Evolutionary conservation across 306 rosid species (phyloP).

Genomic region (Boehmeria nivea): DNA sequence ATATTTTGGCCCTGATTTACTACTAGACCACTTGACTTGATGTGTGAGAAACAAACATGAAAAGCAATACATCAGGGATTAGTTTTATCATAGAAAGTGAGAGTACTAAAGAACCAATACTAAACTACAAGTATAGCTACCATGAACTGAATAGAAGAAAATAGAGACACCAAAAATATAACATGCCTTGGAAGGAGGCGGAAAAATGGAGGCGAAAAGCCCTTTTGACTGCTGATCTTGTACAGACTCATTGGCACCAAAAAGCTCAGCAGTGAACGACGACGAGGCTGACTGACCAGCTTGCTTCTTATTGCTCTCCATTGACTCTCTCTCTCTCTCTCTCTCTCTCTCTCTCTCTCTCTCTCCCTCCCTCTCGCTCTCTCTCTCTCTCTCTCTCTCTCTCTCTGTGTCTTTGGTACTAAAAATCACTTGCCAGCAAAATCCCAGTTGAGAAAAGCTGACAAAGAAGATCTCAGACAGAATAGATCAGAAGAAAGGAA

Average conservation of each 20-base stretch:
- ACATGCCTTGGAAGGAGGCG: constrained; percentile 39
- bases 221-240: constrained; percentile 32
- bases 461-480: constrained; percentile 8
- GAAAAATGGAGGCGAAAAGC: constrained; percentile 39
- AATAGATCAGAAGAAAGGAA: not conserved
- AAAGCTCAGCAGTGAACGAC: constrained; percentile 46
- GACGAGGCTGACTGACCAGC: constrained; percentile 22
- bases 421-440: no score
- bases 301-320: constrained; percentile 34
- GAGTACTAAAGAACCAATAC: no score
- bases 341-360: no score
- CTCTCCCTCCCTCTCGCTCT: no score
- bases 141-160: no score
- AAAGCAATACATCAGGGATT: no score
- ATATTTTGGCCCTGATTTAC: no score
- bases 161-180: not conserved
- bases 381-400: not conserved
- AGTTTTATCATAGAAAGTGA: no score
- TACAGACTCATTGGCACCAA: constrained; percentile 37
- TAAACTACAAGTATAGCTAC: no score
- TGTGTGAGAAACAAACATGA: no score
- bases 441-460: constrained; percentile 1
- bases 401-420: not conserved
- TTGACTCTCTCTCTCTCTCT: constrained; percentile 11
- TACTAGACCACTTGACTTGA: no score